phyloP scores from a whole-genome alignment of 2,329 filamentous ascomycete species.

The Chrysosporium queenslandicum region DNA sequence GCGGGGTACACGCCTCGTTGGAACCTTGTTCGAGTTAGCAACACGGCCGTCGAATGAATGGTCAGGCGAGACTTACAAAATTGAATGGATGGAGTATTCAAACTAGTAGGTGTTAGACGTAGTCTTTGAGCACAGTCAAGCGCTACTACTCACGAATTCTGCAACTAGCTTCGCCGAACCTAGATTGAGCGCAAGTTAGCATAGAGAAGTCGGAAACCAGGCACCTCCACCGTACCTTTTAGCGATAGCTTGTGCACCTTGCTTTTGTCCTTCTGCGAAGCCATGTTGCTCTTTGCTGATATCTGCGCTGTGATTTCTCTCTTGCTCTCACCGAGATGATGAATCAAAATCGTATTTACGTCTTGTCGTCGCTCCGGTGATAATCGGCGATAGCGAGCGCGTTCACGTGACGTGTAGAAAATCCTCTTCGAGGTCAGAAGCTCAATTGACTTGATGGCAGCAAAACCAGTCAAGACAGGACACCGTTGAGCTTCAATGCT shows the following conservation, averaged over 20 bases:
- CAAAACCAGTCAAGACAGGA: not conserved
- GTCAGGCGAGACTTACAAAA: constrained; percentile 54
- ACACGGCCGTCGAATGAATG: not conserved
- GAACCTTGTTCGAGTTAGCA: constrained; percentile 49
- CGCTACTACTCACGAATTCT: constrained; percentile 72
- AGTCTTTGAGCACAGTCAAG: not conserved
- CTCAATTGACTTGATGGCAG: too few relatives aligned
- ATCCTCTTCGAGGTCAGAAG: not conserved
- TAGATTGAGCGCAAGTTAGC: too few relatives aligned
- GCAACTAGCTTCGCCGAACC: constrained; percentile 76
- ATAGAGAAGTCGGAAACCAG: not conserved
- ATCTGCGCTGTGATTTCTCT: not conserved
- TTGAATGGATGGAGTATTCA: constrained; percentile 96
- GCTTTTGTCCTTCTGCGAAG: constrained; percentile 55
- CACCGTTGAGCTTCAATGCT: constrained; percentile 16
- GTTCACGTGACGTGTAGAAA: constrained; percentile 4
- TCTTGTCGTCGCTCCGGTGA: constrained; percentile 11
- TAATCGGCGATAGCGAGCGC: constrained; percentile 5
- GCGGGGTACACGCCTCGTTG: constrained; percentile 77
- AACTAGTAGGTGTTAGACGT: constrained; percentile 48
- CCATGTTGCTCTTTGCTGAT: constrained; percentile 22
- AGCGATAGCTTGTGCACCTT: constrained; percentile 92
- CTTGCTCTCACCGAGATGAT: not conserved
- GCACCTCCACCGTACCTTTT: constrained; percentile 26
- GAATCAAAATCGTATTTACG: not conserved